Base-by-base conservation (phyloP, 306 rosid genomes). In the Phaseolus lunatus region DNA sequence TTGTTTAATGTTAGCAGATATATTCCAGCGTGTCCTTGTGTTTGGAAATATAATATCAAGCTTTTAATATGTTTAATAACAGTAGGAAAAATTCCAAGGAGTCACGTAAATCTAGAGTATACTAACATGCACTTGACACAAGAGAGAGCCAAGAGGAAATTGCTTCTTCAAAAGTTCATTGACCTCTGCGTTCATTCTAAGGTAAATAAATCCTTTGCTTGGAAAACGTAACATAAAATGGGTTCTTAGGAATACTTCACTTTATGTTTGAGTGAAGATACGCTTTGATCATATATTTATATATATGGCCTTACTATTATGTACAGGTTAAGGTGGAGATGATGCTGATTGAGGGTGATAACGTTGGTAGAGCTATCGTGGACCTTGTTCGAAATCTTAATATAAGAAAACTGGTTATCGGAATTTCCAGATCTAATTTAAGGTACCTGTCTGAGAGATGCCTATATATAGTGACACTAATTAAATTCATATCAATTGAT, bases 1-100 rank as follows among this genome's bases (percentile, higher is more conserved):
- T 53, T 8, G 27, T 9, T 53, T 53, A 20, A 53, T 9, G 26
- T 53, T 19, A 53, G 27, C 15, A 31, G 35, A 31, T 31, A 31
- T 7, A 3, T 29, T 29, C 31, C 3, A 29, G 31, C n/a, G 31
- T 29, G 31, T 29, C 31, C 4, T 1, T 29, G 31, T 29, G 31
- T 29, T 29, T 29, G 31, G 31, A 5, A 19, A 48, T 49, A 27
- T 77, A 20, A n/a, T 15, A 27, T 65, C 47, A 5, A 15, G 18
- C 20, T 52, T 15, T 67, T 53, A 44, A 26, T 10, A 44, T 16
- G 31, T 37, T 49, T 19, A 18, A 61, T 35, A 71, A 63, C 78
- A 85, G 89, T 86, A 72, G 89, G 89, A 4, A 83, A 68, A 63
- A 5, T 86, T 29, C 87, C 87, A 18, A 83, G 89, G 76, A 62